phyloP scores from a whole-genome alignment of 208 protist genomes.

The Histomonas meleagridis region DNA sequence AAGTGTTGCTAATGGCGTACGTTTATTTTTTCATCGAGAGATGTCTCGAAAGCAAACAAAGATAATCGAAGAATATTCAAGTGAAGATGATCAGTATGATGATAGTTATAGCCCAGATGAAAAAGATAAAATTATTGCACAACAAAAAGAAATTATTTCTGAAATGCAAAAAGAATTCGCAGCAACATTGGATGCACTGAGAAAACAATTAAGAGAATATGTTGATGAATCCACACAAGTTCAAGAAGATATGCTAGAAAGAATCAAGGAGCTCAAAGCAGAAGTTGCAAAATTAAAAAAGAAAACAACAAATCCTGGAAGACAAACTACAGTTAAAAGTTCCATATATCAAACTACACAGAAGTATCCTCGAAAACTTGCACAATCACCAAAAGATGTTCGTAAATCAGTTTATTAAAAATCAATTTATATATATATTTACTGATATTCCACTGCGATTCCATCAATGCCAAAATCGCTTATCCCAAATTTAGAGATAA shows the following conservation, averaged over 20 bases:
- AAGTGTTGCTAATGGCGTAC: too few species aligned
- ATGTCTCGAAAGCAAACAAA: too few species aligned
- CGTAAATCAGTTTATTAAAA: background rate
- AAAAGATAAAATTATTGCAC: background rate
- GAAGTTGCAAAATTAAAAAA: background rate
- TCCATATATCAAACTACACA: background rate
- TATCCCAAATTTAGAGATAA: too few species aligned
- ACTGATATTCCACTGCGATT: too few species aligned
- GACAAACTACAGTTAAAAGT: background rate
- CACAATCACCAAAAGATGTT: background rate
- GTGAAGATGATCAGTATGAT: background rate
- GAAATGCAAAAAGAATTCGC: constrained; percentile 18
- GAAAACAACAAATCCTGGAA: background rate
- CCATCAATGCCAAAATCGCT: too few species aligned
- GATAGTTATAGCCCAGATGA: background rate
- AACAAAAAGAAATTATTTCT: background rate
- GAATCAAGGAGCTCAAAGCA: constrained; percentile 30
- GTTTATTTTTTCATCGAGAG: too few species aligned
- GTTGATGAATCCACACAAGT: background rate
- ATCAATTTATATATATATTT: too few species aligned
- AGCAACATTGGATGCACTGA: background rate
- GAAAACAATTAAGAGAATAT: background rate
- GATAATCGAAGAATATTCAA: background rate
- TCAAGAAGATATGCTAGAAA: background rate
- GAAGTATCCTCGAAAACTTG: background rate